These are phyloP conservation scores for Pyrenophora graminea DNA, from an alignment of 2,329 filamentous ascomycete genomes.

Conservation along the genomic window DNA sequence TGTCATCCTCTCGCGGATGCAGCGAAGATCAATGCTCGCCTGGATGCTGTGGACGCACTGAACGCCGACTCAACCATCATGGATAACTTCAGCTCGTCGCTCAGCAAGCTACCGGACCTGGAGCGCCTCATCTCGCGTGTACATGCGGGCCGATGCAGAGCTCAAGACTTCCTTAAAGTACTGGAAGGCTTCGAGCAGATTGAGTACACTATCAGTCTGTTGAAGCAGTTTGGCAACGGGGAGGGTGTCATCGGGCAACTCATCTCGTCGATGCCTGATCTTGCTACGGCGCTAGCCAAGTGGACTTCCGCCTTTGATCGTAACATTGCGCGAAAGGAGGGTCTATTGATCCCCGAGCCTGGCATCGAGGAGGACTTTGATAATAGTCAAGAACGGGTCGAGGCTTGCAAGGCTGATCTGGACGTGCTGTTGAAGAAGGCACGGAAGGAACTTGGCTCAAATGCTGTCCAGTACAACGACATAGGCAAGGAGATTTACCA, in stretches of 20 bases:
- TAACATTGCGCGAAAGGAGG: slow-evolving; percentile 74
- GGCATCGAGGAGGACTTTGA: slow-evolving; percentile 95
- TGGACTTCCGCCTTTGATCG: slow-evolving; percentile 95
- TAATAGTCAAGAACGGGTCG: slow-evolving; percentile 74
- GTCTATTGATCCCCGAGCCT: slow-evolving; percentile 79
- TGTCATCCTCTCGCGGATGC: slow-evolving; percentile 92
- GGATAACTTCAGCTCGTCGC: slow-evolving; percentile 84
- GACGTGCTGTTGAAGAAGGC: slow-evolving; percentile 71
- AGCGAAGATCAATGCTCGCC: slow-evolving; percentile 83
- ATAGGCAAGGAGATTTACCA: slow-evolving; percentile 98
- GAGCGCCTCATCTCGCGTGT: slow-evolving; percentile 93
- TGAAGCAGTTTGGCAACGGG: slow-evolving; percentile 73
- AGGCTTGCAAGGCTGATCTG: slow-evolving; percentile 74
- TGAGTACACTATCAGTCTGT: slow-evolving; percentile 85
- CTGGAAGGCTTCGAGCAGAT: slow-evolving; percentile 98
- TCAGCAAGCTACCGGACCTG: slow-evolving; percentile 90
- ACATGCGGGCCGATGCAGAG: slow-evolving; percentile 86
- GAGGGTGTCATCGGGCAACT: slow-evolving; percentile 84
- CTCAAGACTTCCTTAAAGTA: slow-evolving; percentile 90
- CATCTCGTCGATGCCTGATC: slow-evolving; percentile 81
- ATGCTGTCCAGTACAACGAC: slow-evolving; percentile 63
- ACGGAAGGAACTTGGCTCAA: slow-evolving; percentile 74
- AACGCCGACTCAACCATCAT: slow-evolving; percentile 81
- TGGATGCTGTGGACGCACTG: slow-evolving; percentile 91
- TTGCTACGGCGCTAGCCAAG: slow-evolving; percentile 72